Conservation (phyloP, 2,329 filamentous ascomycete species). For the Sarocladium brachiariae region DNA sequence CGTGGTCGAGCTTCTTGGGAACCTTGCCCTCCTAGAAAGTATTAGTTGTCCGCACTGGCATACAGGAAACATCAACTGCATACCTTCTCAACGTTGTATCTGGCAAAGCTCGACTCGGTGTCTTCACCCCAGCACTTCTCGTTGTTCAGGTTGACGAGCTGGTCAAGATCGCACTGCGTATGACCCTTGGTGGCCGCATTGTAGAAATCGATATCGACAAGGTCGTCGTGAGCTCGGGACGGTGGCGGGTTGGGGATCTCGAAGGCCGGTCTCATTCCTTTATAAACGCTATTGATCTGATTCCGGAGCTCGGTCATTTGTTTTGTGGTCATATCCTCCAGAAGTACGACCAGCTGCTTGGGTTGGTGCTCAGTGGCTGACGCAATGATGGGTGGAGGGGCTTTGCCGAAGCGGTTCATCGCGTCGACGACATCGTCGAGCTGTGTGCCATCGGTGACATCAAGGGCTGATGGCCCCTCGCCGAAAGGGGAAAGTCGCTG, state of each 20-base stretch:
- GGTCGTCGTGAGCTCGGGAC: conserved; percentile 31
- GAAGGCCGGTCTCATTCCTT: conserved; percentile 35
- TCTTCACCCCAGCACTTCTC: conserved; percentile 36
- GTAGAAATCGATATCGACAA: conserved; percentile 36
- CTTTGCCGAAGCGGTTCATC: conserved; percentile 54
- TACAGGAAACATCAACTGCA: neutral
- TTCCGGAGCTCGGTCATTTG: conserved; percentile 38
- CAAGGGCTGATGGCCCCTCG: conserved; percentile 41
- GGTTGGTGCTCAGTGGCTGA: conserved; percentile 25
- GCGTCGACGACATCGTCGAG: conserved; percentile 44
- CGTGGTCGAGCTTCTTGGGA: conserved; percentile 20
- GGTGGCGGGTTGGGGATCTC: conserved; percentile 40
- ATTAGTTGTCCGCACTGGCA: conserved; percentile 15
- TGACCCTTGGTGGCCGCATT: conserved; percentile 28
- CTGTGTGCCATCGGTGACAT: conserved; percentile 33
- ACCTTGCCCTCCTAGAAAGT: conserved; percentile 30
- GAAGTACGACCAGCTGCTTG: conserved; percentile 51
- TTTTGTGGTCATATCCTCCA: conserved; percentile 47
- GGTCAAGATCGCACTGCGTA: conserved; percentile 30
- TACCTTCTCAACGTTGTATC: conserved; percentile 39
- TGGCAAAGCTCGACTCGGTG: conserved; percentile 33
- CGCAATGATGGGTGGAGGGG: conserved; percentile 42
- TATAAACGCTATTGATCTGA: conserved; percentile 19
- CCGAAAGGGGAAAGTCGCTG: conserved; percentile 45
- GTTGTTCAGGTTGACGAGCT: conserved; percentile 36